phyloP scores from a whole-genome alignment of 2,329 filamentous ascomycete species.

The Lachnellula cervina region DNA sequence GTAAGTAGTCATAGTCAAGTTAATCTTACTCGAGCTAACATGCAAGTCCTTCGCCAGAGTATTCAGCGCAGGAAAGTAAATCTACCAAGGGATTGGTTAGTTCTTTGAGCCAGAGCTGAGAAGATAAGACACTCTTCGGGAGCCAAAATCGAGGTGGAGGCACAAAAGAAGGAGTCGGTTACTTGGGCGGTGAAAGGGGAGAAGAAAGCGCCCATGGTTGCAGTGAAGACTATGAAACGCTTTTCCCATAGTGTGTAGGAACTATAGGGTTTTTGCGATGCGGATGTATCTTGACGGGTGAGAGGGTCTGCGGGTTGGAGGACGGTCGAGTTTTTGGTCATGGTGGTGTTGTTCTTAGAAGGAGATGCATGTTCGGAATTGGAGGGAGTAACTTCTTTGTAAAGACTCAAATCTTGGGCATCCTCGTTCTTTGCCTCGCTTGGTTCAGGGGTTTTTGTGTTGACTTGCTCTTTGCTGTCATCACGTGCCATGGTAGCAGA shows the following conservation, averaged over 20 bases:
- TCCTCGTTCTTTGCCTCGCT: neutral
- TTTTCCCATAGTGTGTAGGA: slow-evolving; percentile 13
- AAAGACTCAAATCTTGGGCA: neutral
- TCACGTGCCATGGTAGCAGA: neutral
- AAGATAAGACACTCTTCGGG: neutral
- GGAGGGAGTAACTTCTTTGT: neutral
- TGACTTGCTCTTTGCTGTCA: neutral
- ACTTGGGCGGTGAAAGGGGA: slow-evolving; percentile 45
- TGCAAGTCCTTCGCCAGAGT: slow-evolving; percentile 43
- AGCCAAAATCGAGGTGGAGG: slow-evolving; percentile 29
- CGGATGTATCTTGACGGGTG: neutral
- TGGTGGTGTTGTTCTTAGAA: neutral
- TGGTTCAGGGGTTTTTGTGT: neutral
- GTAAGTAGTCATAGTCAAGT: slow-evolving; percentile 36
- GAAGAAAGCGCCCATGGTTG: slow-evolving; percentile 47
- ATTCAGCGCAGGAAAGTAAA: slow-evolving; percentile 51
- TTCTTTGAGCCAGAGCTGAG: too few species aligned
- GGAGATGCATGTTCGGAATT: neutral
- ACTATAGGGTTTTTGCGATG: slow-evolving; percentile 7
- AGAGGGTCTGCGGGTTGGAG: neutral
- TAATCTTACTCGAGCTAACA: slow-evolving; percentile 36
- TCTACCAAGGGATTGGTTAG: slow-evolving; percentile 27
- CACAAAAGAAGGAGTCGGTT: slow-evolving; percentile 42
- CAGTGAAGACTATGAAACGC: slow-evolving; percentile 41
- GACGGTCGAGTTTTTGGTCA: neutral